Percentiles rank a stretch among this genome's conserved stretches.
Conservation (phyloP, 2,329 filamentous ascomycete species). For the Xenoacremonium recifei region DNA sequence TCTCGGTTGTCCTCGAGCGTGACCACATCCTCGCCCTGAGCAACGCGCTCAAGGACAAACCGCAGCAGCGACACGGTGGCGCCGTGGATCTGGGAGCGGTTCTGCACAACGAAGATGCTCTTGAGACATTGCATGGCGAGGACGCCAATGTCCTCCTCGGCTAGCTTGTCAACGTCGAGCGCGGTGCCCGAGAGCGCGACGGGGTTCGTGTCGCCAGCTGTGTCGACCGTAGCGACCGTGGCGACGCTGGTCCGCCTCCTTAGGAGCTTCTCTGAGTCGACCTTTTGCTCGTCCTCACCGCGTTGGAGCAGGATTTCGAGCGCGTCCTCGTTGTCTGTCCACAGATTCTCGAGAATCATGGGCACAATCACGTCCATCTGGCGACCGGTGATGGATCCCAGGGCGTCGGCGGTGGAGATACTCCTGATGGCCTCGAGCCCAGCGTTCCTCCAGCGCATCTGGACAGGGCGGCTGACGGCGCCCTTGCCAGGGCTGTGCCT, state of each 20-base stretch:
- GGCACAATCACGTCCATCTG: slow-evolving; percentile 80
- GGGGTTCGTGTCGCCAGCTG: slow-evolving; percentile 61
- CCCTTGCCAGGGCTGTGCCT: slow-evolving; percentile 50
- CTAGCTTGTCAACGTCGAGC: slow-evolving; percentile 83
- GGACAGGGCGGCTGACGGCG: slow-evolving; percentile 66
- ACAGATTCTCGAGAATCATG: slow-evolving; percentile 82
- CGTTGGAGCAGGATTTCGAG: slow-evolving; percentile 67
- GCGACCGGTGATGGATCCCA: slow-evolving; percentile 71
- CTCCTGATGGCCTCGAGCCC: slow-evolving; percentile 78
- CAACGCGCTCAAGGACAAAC: slow-evolving; percentile 66
- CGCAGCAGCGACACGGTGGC: slow-evolving; percentile 72
- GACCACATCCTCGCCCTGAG: slow-evolving; percentile 53
- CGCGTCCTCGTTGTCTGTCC: slow-evolving; percentile 69
- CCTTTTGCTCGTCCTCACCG: slow-evolving; percentile 65
- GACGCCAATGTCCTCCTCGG: slow-evolving; percentile 83
- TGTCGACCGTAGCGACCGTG: slow-evolving; percentile 67
- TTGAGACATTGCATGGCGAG: slow-evolving; percentile 84
- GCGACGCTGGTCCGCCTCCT: slow-evolving; percentile 75
- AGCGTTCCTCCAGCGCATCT: slow-evolving; percentile 73
- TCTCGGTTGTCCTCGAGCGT: slow-evolving; percentile 40
- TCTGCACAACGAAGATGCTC: slow-evolving; percentile 80
- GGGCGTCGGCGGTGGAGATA: slow-evolving; percentile 74
- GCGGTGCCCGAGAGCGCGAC: slow-evolving; percentile 77
- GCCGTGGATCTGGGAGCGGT: slow-evolving; percentile 74
- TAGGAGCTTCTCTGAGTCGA: slow-evolving; percentile 61